These are phyloP conservation scores for Rhododendron ferrugineum DNA, from an alignment of 148 eudicot species.

Conservation along the genomic window DNA sequence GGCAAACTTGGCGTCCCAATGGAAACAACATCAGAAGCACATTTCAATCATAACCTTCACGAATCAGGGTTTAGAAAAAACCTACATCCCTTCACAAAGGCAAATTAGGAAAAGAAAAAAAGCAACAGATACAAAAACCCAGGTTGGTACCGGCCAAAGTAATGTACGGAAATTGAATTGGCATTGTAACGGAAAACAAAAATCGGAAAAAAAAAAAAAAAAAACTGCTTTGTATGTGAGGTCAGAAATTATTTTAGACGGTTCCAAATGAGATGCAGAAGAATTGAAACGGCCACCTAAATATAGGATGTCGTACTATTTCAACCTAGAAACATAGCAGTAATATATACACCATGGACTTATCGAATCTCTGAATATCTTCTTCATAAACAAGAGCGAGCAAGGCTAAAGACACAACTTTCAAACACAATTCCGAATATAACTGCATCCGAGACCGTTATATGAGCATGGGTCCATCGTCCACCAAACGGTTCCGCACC, in stretches of 20 bases:
- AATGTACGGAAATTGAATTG: background rate
- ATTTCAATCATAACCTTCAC: background rate
- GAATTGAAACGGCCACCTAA: background rate
- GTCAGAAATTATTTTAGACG: background rate
- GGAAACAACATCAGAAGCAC: background rate
- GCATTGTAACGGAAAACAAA: background rate
- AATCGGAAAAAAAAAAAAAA: background rate
- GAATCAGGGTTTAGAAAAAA: background rate
- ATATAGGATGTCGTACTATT: background rate
- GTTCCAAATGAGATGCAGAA: background rate
- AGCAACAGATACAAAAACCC: background rate
- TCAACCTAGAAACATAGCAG: background rate
- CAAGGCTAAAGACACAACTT: too few species aligned
- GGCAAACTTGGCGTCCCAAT: background rate
- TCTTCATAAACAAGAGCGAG: background rate
- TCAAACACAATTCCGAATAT: too few species aligned
- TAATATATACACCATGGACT: background rate
- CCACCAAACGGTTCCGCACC: too few species aligned
- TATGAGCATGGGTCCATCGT: too few species aligned
- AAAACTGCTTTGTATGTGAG: background rate
- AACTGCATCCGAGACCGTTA: too few species aligned
- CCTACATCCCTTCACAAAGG: background rate
- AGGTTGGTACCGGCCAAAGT: background rate
- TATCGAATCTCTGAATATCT: background rate
- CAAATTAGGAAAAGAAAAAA: background rate